These are phyloP conservation scores for Kuraishia molischiana DNA, from an alignment of 805 yeast species.

Conservation along the genomic window DNA sequence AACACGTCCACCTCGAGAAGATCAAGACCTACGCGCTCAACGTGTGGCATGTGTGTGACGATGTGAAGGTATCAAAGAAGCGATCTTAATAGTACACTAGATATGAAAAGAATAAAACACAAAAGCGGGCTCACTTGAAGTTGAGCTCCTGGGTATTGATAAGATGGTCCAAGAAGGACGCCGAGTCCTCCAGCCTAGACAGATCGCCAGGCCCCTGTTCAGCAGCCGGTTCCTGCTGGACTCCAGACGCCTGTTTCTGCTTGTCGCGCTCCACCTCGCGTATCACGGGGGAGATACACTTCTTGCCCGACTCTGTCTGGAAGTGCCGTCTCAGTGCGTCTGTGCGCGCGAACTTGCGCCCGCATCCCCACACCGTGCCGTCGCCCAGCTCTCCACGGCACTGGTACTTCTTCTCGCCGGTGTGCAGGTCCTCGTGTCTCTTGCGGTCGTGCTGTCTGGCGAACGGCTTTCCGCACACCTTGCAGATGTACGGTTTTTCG, in stretches of 20 bases:
- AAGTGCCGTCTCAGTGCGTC: conserved; percentile 77
- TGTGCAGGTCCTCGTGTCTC: conserved; percentile 67
- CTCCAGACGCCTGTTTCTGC: background rate
- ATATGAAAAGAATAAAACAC: background rate
- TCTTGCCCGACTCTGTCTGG: conserved; percentile 69
- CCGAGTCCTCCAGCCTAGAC: no score
- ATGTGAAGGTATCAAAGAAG: conserved; percentile 9
- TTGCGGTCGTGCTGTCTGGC: conserved; percentile 73
- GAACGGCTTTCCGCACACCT: conserved; percentile 71
- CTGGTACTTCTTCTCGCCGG: conserved; percentile 66
- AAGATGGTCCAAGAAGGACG: background rate
- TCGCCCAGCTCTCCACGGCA: conserved; percentile 57
- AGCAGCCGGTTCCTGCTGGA: no score
- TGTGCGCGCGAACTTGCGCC: conserved; percentile 67
- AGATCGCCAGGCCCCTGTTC: no score
- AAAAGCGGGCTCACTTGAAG: background rate
- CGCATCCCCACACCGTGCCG: conserved; percentile 69
- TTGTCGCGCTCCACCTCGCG: conserved; percentile 32
- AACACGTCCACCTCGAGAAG: conserved; percentile 37
- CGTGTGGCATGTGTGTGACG: conserved; percentile 67
- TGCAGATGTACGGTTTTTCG: conserved; percentile 69
- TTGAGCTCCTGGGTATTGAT: background rate
- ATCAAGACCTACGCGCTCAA: conserved; percentile 87
- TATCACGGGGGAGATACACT: conserved; percentile 58
- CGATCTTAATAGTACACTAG: background rate